Percentiles rank a stretch among this genome's conserved stretches.
These are phyloP conservation scores for Fusarium continuum DNA, from an alignment of 2,329 filamentous ascomycete species.

Conservation along the genomic window DNA sequence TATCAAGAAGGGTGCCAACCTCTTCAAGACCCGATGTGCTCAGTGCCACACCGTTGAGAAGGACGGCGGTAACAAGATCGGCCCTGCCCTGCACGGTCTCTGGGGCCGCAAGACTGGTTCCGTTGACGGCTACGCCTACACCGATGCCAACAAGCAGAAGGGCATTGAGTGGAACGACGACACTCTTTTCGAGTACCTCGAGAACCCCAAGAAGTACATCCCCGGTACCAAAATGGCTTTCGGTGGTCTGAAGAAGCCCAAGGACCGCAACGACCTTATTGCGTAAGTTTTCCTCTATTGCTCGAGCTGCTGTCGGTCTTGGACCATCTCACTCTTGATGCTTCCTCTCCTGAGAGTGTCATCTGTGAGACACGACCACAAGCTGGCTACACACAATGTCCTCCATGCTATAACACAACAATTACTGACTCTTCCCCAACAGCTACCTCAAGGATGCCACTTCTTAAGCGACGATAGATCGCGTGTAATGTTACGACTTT, in stretches of 20 bases:
- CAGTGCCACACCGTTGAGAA: slow-evolving; percentile 98
- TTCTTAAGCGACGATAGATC: slow-evolving; percentile 62
- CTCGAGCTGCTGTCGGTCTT: neutral
- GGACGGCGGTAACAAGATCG: slow-evolving; percentile 96
- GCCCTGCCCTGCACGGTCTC: slow-evolving; percentile 94
- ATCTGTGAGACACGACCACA: neutral
- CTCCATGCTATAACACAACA: neutral
- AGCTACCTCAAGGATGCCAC: slow-evolving; percentile 76
- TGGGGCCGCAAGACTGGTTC: slow-evolving; percentile 95
- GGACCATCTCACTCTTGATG: neutral
- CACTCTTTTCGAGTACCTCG: slow-evolving; percentile 95
- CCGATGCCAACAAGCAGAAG: slow-evolving; percentile 99
- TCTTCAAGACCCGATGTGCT: slow-evolving; percentile 99
- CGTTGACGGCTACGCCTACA: slow-evolving; percentile 94
- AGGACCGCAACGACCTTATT: slow-evolving; percentile 99
- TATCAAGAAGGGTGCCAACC: slow-evolving; percentile 93
- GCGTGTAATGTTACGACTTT: slow-evolving; percentile 49
- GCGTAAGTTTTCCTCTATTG: slow-evolving; percentile 68
- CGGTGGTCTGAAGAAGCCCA: slow-evolving; percentile 99
- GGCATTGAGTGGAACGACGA: slow-evolving; percentile 87
- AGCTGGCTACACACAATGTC: neutral
- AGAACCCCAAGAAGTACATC: slow-evolving; percentile 99
- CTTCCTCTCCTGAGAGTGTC: neutral
- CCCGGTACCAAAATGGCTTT: slow-evolving; percentile 99
- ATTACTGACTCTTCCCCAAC: slow-evolving; percentile 39